These are phyloP conservation scores for Pythium vanterpoolii DNA, from an alignment of 352 stramenopile species.

Conservation along the genomic window DNA sequence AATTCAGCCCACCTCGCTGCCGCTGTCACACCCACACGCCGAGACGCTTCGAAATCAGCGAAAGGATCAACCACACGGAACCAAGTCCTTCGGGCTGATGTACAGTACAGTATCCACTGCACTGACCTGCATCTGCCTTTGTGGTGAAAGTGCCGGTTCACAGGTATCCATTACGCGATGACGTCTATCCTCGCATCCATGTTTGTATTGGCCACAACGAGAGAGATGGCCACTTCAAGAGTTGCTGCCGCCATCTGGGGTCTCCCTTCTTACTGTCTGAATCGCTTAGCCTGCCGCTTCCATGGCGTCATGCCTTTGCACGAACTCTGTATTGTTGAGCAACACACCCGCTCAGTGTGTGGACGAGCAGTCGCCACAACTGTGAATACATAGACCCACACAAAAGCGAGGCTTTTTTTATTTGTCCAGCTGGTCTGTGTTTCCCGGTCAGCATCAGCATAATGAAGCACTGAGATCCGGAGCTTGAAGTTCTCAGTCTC, in stretches of 20 bases:
- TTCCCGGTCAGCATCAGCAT: no score
- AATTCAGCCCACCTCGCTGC: neutral
- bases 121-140: neutral
- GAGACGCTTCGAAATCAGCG: neutral
- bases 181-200: neutral
- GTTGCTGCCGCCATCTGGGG: neutral
- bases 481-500: no score
- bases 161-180: neutral
- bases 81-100: neutral
- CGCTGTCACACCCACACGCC: neutral
- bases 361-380: neutral
- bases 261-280: neutral
- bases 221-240: conserved; percentile 2
- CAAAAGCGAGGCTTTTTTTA: no score
- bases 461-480: no score
- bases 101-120: neutral
- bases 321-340: neutral
- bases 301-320: neutral
- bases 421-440: no score
- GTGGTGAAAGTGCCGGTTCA: neutral
- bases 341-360: neutral
- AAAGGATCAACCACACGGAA: neutral
- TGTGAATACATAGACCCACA: no score
- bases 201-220: no score
- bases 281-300: neutral